phyloP scores from a whole-genome alignment of 2,329 filamentous ascomycete species.

The Escovopsis weberi region DNA sequence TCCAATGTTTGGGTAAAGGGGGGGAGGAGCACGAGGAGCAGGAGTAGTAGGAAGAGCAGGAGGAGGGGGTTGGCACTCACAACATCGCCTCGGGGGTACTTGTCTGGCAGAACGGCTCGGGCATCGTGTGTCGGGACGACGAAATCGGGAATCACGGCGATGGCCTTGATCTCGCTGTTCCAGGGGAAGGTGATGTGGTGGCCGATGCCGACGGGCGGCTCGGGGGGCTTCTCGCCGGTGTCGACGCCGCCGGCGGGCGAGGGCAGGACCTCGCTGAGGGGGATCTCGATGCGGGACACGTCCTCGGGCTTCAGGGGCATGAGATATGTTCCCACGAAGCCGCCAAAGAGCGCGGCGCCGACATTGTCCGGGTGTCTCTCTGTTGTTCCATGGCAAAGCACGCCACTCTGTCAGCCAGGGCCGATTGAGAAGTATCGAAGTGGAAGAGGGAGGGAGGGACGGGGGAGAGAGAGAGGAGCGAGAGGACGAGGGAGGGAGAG shows the following conservation, averaged over 20 bases:
- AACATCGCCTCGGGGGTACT: slow-evolving; percentile 70
- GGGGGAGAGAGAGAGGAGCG: no score
- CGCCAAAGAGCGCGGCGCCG: slow-evolving; percentile 85
- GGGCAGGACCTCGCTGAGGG: slow-evolving; percentile 83
- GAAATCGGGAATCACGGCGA: slow-evolving; percentile 92
- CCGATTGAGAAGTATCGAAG: no score
- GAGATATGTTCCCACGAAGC: slow-evolving; percentile 92
- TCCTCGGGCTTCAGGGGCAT: slow-evolving; percentile 85
- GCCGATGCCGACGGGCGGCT: slow-evolving; percentile 83
- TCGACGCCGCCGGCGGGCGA: slow-evolving; percentile 81
- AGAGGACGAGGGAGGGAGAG: not conserved
- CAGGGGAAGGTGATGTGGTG: slow-evolving; percentile 94
- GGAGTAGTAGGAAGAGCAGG: no score
- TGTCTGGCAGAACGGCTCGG: slow-evolving; percentile 65
- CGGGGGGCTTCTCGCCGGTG: slow-evolving; percentile 72
- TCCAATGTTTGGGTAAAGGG: no score
- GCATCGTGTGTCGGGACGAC: slow-evolving; percentile 91
- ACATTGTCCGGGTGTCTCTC: slow-evolving; percentile 90
- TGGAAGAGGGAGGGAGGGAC: no score
- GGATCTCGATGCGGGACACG: slow-evolving; percentile 81
- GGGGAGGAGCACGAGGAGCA: no score
- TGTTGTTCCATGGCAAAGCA: slow-evolving; percentile 14
- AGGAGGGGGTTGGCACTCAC: slow-evolving; percentile 33
- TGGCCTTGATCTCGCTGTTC: slow-evolving; percentile 89
- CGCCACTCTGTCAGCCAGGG: not conserved